These are phyloP conservation scores for Acanthamoeba healyi DNA, from an alignment of 208 protist genomes.

Conservation along the genomic window DNA sequence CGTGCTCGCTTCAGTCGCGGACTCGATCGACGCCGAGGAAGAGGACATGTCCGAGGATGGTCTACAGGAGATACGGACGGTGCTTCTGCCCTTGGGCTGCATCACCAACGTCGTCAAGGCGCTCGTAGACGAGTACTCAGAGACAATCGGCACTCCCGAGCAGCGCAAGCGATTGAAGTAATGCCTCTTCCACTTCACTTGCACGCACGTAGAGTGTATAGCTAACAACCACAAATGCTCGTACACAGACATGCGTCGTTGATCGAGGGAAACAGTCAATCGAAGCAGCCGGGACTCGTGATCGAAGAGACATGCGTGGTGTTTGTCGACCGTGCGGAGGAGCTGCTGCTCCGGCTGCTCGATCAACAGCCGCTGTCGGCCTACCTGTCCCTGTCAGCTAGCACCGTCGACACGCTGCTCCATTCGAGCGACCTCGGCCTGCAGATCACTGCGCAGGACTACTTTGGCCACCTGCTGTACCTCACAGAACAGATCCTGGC, in stretches of 20 bases:
- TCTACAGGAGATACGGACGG: slow-evolving; percentile 9
- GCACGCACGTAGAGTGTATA: not conserved
- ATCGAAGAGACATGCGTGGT: slow-evolving; percentile 4
- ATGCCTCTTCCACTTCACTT: not conserved
- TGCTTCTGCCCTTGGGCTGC: slow-evolving; percentile 15
- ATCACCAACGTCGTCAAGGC: slow-evolving; percentile 29
- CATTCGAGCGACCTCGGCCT: not conserved
- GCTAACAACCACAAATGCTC: not conserved
- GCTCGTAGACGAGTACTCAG: not conserved
- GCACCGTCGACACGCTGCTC: slow-evolving; percentile 52
- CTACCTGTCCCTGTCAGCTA: slow-evolving; percentile 36
- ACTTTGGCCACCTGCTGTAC: slow-evolving; percentile 28
- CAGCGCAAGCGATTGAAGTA: slow-evolving; percentile 46
- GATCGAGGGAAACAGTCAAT: not conserved
- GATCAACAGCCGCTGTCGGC: slow-evolving; percentile 34
- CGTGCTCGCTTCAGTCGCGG: not conserved
- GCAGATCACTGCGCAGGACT: slow-evolving; percentile 20
- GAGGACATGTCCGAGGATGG: not conserved
- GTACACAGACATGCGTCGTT: slow-evolving; percentile 31
- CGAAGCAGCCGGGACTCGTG: not conserved
- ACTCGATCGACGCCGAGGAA: not conserved
- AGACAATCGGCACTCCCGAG: not conserved
- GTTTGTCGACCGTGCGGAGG: slow-evolving; percentile 55
- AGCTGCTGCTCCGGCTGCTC: slow-evolving; percentile 42
- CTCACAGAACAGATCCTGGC: slow-evolving; percentile 26